Conservation (phyloP, 495 filamentous ascomycete genomes). For the Eremomyces bilateralis region DNA sequence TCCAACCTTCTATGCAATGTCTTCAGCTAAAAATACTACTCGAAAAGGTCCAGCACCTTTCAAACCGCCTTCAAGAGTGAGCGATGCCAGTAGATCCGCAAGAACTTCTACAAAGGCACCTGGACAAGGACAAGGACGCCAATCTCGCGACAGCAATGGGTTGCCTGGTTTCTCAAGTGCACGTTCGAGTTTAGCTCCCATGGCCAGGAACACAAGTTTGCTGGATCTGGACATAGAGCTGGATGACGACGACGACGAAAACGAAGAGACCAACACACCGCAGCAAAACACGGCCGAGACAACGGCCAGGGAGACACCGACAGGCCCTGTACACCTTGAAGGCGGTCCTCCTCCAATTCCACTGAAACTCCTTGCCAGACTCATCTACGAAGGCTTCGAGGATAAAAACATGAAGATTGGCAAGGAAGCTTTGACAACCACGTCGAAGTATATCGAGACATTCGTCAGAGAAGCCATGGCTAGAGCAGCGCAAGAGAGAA, state of each 20-base stretch:
- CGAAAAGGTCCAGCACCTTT: no score
- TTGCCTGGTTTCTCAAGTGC: no score
- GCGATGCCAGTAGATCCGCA: no score
- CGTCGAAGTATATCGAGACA: slow-evolving; percentile 73
- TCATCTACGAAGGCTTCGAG: slow-evolving; percentile 62
- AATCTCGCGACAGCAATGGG: no score
- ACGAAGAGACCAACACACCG: not conserved
- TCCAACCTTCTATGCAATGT: no score
- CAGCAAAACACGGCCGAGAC: slow-evolving; percentile 29
- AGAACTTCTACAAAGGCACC: no score
- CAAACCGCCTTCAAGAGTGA: no score
- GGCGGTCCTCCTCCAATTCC: slow-evolving; percentile 34
- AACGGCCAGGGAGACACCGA: slow-evolving; percentile 45
- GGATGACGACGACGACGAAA: slow-evolving; percentile 1
- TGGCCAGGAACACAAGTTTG: no score
- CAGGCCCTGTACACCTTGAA: no score
- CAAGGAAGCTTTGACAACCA: slow-evolving; percentile 54
- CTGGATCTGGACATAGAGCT: not conserved
- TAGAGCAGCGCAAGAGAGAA: slow-evolving; percentile 48
- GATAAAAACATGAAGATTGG: slow-evolving; percentile 47
- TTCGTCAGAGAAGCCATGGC: slow-evolving; percentile 88
- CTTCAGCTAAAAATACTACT: no score
- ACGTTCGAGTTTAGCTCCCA: no score
- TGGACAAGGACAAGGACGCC: no score
- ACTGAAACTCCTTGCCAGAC: slow-evolving; percentile 42